Conservation (phyloP, 805 yeast species). For the Zygosaccharomyces pseudorouxii region DNA sequence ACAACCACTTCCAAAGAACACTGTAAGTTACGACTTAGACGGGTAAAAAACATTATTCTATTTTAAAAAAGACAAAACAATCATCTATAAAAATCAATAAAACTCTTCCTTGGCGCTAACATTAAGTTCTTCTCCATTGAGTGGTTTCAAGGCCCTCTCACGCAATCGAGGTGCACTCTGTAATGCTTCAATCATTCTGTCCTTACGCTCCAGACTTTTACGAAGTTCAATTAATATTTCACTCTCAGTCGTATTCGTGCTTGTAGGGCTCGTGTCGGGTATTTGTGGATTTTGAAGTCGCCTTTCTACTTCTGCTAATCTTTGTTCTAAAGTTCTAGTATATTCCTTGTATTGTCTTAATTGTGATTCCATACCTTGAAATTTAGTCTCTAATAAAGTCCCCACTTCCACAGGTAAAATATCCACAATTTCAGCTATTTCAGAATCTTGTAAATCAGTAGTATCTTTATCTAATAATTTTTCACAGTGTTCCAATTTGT, state of each 20-base stretch:
- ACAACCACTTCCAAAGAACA: neutral
- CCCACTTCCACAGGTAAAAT: slow-evolving; percentile 48
- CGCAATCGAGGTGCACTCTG: slow-evolving; percentile 61
- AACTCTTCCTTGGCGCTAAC: slow-evolving; percentile 1
- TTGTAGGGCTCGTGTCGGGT: neutral
- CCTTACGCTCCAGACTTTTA: slow-evolving; percentile 64
- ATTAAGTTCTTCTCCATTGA: slow-evolving; percentile 3
- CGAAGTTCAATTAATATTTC: slow-evolving; percentile 64
- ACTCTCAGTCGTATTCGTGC: slow-evolving; percentile 29
- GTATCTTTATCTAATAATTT: slow-evolving; percentile 58
- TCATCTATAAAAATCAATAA: neutral
- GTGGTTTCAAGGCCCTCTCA: slow-evolving; percentile 31
- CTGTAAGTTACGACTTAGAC: slow-evolving; percentile 14
- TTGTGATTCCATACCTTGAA: slow-evolving; percentile 30
- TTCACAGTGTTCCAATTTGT: slow-evolving; percentile 63
- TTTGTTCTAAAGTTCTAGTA: slow-evolving; percentile 18
- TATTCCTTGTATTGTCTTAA: slow-evolving; percentile 31
- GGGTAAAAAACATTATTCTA: slow-evolving; percentile 3
- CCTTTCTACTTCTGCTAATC: slow-evolving; percentile 15
- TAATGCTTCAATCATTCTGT: slow-evolving; percentile 70
- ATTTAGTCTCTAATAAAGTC: slow-evolving; percentile 27
- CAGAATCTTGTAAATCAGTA: slow-evolving; percentile 46
- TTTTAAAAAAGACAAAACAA: neutral
- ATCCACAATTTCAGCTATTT: slow-evolving; percentile 56
- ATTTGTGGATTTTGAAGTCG: slow-evolving; percentile 11